Conservation (phyloP, 78 protist species). For the Dictyostelium brefeldianum region DNA sequence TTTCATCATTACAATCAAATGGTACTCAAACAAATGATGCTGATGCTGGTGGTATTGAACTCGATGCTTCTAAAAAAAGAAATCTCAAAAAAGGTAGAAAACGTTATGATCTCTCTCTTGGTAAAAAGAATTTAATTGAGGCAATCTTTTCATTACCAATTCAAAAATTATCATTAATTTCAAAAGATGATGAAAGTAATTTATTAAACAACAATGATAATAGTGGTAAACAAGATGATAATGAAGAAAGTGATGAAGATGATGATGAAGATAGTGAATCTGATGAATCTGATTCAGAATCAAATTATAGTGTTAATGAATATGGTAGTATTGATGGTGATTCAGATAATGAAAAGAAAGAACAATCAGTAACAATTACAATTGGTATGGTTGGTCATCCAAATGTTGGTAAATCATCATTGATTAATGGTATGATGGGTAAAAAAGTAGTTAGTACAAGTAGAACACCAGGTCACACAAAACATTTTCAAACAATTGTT, state of each 20-base stretch:
- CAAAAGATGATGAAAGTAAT: background rate
- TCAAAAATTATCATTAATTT: background rate
- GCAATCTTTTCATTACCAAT: slow-evolving; percentile 34
- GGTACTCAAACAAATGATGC: background rate
- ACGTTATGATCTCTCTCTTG: slow-evolving; percentile 44
- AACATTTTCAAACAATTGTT: slow-evolving; percentile 92
- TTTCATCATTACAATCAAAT: background rate
- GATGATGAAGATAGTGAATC: background rate
- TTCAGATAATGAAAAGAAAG: background rate
- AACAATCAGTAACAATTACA: slow-evolving; percentile 14
- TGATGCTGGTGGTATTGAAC: background rate
- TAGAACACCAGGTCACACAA: slow-evolving; percentile 96
- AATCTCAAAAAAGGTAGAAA: slow-evolving; percentile 79
- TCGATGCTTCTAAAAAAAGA: slow-evolving; percentile 10
- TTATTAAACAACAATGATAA: background rate
- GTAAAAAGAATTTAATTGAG: slow-evolving; percentile 37
- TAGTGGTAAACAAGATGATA: slow-evolving; percentile 3
- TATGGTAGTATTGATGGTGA: background rate
- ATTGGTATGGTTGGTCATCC: slow-evolving; percentile 94
- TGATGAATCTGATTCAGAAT: background rate
- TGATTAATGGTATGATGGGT: slow-evolving; percentile 92
- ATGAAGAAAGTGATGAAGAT: slow-evolving; percentile 2
- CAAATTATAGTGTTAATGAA: background rate
- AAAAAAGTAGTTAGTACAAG: slow-evolving; percentile 84
- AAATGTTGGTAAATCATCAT: slow-evolving; percentile 90